These are phyloP conservation scores for Exutisphaerella laricina DNA, from an alignment of 2,329 filamentous ascomycete species.

Conservation along the genomic window DNA sequence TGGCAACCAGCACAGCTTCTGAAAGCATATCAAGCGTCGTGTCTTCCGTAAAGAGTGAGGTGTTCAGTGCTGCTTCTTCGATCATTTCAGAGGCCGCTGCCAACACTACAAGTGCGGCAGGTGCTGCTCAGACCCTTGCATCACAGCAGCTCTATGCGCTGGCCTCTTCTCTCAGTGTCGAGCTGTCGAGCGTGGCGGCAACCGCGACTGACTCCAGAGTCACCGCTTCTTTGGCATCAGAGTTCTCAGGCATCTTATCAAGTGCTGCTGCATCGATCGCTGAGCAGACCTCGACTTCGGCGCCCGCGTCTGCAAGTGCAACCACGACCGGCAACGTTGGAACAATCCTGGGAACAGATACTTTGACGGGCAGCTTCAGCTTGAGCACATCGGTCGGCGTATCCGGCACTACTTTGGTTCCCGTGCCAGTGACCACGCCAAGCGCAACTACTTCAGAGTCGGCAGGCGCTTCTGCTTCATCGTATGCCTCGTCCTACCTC, in stretches of 20 bases:
- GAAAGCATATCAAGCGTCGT: conserved; percentile 17
- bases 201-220: conserved; percentile 28
- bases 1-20: conserved; percentile 4
- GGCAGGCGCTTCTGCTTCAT: conserved; percentile 12
- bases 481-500: conserved; percentile 1
- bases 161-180: conserved; percentile 27
- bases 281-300: conserved; percentile 9
- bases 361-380: conserved; percentile 5
- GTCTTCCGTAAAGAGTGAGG: conserved; percentile 22
- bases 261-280: conserved; percentile 27
- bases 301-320: conserved; percentile 16
- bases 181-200: conserved; percentile 27
- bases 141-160: conserved; percentile 27
- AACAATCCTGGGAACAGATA: conserved; percentile 7
- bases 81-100: conserved; percentile 17
- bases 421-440: conserved; percentile 20
- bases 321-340: conserved; percentile 15
- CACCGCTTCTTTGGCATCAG: conserved; percentile 26
- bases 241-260: conserved; percentile 29
- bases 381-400: conserved; percentile 18
- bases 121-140: conserved; percentile 14
- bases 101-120: conserved; percentile 8
- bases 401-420: conserved; percentile 20
- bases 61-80: conserved; percentile 19
- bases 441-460: conserved; percentile 11